Base-by-base conservation (phyloP, 2,329 filamentous ascomycete species). In the Tolypocladium tundrense region DNA sequence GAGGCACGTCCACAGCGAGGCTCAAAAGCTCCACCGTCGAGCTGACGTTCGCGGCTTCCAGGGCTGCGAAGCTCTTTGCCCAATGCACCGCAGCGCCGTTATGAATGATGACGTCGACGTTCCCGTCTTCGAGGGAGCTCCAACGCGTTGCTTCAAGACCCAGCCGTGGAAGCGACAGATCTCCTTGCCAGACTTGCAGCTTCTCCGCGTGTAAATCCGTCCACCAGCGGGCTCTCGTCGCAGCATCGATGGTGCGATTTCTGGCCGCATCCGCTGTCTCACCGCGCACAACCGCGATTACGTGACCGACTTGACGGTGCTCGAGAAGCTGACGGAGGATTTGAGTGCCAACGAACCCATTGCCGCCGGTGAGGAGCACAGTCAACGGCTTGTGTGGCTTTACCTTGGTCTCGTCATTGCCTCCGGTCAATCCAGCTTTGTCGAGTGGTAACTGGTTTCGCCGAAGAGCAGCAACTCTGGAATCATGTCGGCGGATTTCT, bases 41-140 rank as follows among this genome's bases (percentile, higher is more conserved):
- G 33, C 21, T 33, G 11, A 62, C 31, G 45, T 62, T 62, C 19
- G 58, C 45, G 14, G 56, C 58, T 41, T 60, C 55, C 5, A 62
- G 57, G 13, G 48, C 48, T 8, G 45, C 48, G 21, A 56, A 62
- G 53, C 41, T 43, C 41, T 61, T 60, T 39, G 45, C 27, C 50
- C 51, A 60, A 40, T 60, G 59, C 11, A 61, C 59, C 6, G 40
- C 53, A 10, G 59, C 59, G 19, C 61, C 61, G 24, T 60, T 62
- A n/a, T 62, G 61, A 39, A 62, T 60, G 19, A 62, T 50, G 11
- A 55, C 39, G 33, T 57, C 52, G 41, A 58, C 54, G 1, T 50
- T 43, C 2, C 16, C 50, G 4, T 48, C 31, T 19, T 60, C 54
- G 7, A 50, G 19, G 7, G 5, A 51, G 31, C 8, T 48, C 60